Base-by-base conservation (phyloP, 1,139 yeast species). In the Yamadazyma atlantica region DNA sequence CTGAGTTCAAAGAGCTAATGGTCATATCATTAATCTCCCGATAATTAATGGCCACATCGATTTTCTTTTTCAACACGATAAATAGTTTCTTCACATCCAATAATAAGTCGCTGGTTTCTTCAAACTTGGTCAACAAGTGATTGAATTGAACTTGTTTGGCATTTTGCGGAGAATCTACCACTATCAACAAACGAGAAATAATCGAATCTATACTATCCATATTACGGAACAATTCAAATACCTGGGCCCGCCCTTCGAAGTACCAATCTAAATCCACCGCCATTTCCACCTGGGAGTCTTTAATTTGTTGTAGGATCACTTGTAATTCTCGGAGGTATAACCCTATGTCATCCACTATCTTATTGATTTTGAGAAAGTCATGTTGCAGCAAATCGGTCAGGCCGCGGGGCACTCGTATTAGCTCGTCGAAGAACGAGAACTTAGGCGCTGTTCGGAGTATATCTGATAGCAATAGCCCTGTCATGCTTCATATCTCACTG, bases 1-100 rank as follows among this genome's bases (percentile, higher is more conserved):
- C 86, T 14, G 54, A 53, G 25, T 69, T 68, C 22, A 83, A 67
- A 1, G 81, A 71, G 11, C 63, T 64, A 44, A 84, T 67, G 18
- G 82, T 77, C 27, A 63, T 63, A 33, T 68, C 68, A 37, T 67
- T 69, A 27, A 85, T 64, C 49, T 85, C 94, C 36, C 69, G 62
- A 58, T 73, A 82, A 43, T 79, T 82, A 10, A 72, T 62, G 1
- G 85, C 69, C 7, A 82, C 60, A 41, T 78, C 84, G 9, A 81
- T 62, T 35, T 66, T 66, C 29, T 61, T 58, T 49, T 78, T 74
- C 25, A 69, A 54, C 1, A 60, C 46, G 6, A 66, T 52, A 6
- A 71, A 46, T 32, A 58, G 45, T 35, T 66, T 64, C 46, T 72
- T 70, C 18, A 73, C 65, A 4, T 66, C 67, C 29, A 69, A 55